A percentile compares a stretch with the other conserved stretches of the same genome.
Conservation (phyloP, 2,329 filamentous ascomycete genomes). For the Ustilaginoidea virens region DNA sequence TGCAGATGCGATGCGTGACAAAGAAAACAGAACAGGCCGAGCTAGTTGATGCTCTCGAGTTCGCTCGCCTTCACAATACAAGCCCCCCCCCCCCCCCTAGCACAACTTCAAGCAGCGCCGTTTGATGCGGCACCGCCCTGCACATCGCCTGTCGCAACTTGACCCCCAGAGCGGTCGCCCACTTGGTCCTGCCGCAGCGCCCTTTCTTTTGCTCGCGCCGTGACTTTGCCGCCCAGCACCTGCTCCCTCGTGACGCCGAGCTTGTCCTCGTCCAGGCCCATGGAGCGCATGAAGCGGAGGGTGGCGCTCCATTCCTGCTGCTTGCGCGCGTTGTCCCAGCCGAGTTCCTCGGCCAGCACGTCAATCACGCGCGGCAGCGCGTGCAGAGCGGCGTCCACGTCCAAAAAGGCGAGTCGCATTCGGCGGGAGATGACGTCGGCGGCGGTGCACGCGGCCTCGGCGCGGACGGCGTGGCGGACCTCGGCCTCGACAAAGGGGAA, state of each 20-base stretch:
- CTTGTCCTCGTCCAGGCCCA: constrained; percentile 23
- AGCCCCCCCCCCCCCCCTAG: background rate
- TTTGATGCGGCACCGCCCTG: constrained; percentile 1
- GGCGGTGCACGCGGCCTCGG: constrained; percentile 59
- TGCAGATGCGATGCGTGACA: too few species aligned
- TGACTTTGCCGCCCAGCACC: constrained; percentile 5
- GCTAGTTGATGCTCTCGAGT: too few species aligned
- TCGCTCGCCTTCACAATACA: too few species aligned
- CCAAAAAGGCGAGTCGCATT: constrained; percentile 60
- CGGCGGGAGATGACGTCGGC: constrained; percentile 56
- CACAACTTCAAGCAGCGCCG: background rate
- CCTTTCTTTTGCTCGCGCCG: constrained; percentile 1
- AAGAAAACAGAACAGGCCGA: too few species aligned
- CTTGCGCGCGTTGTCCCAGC: constrained; percentile 46
- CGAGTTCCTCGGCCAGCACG: constrained; percentile 53
- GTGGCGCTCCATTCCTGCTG: constrained; percentile 39
- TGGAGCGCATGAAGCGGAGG: constrained; percentile 26
- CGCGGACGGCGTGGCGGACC: constrained; percentile 53
- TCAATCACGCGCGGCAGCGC: constrained; percentile 56
- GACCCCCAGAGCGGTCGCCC: background rate
- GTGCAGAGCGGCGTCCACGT: constrained; percentile 54
- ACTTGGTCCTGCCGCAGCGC: background rate
- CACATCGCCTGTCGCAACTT: constrained; percentile 1
- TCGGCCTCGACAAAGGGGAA: constrained; percentile 65
- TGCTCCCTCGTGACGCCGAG: constrained; percentile 9